A percentile compares a stretch with the other conserved stretches of the same genome.
phyloP scores from a whole-genome alignment of 2,329 filamentous ascomycete species.

The Aspergillus brasiliensis region DNA sequence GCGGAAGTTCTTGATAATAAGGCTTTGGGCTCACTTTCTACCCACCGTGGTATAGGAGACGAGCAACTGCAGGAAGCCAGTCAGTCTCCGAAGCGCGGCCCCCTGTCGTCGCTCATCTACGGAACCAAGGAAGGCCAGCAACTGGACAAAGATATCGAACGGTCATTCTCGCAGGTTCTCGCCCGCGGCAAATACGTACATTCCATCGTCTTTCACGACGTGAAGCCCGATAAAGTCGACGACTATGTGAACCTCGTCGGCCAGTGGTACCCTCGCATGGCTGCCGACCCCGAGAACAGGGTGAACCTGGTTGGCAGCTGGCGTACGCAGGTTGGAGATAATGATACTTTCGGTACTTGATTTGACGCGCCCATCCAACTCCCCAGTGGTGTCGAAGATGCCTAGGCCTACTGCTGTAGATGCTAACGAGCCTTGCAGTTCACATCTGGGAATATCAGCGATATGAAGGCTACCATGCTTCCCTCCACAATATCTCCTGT shows the following conservation, averaged over 20 bases:
- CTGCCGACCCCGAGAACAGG: conserved; percentile 80
- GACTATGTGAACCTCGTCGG: conserved; percentile 91
- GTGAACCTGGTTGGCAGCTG: conserved; percentile 97
- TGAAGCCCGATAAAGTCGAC: conserved; percentile 92
- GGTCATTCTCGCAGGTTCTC: conserved; percentile 91
- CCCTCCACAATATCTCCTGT: conserved; percentile 77
- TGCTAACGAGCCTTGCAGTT: conserved; percentile 60
- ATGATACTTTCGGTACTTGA: conserved; percentile 85
- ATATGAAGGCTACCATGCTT: conserved; percentile 93
- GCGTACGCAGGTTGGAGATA: conserved; percentile 96
- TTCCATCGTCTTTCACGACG: conserved; percentile 93
- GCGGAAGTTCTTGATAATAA: conserved; percentile 44
- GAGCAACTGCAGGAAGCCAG: conserved; percentile 62
- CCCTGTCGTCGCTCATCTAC: conserved; percentile 87
- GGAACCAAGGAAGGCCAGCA: conserved; percentile 94
- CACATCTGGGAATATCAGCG: conserved; percentile 99
- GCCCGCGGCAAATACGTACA: conserved; percentile 98
- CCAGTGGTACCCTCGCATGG: conserved; percentile 89
- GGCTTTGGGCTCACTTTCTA: conserved; percentile 64
- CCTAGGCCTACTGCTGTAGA: conserved; percentile 1
- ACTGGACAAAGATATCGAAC: conserved; percentile 92
- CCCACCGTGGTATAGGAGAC: conserved; percentile 55
- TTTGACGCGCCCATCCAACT: not conserved
- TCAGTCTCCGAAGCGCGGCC: conserved; percentile 66
- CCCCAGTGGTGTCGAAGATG: not conserved